Evolutionary conservation across 192 early-diverging fungal species (phyloP).

Genomic region (Thoreauomyces humboldtii): DNA sequence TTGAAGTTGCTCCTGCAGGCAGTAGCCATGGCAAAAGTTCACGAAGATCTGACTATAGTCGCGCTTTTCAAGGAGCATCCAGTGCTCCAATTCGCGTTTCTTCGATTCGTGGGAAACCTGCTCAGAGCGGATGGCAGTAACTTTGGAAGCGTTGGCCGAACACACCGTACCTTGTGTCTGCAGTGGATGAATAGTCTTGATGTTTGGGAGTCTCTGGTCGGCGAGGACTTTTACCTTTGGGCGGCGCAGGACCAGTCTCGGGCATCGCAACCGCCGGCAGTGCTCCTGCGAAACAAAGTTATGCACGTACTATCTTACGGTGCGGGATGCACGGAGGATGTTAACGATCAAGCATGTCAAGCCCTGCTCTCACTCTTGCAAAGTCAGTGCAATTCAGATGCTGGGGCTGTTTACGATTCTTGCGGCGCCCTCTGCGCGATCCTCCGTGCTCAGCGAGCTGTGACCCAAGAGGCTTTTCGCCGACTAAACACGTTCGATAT

Average conservation of each 20-base stretch:
- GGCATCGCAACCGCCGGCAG: background rate
- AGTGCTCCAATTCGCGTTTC: background rate
- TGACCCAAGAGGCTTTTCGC: slow-evolving; percentile 3
- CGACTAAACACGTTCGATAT: slow-evolving; percentile 1
- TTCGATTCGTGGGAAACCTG: background rate
- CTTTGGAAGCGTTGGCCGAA: background rate
- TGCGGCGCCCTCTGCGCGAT: slow-evolving; percentile 10
- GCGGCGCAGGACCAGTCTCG: background rate
- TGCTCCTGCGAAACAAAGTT: background rate
- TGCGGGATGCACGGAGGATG: background rate
- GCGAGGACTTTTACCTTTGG: slow-evolving; percentile 7
- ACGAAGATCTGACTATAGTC: no score
- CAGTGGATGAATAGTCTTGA: slow-evolving; percentile 8
- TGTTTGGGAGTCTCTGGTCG: slow-evolving; percentile 1
- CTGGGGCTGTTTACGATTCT: background rate
- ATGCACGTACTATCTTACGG: slow-evolving; percentile 1
- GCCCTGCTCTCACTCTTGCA: slow-evolving; percentile 15
- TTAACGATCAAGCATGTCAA: slow-evolving; percentile 4
- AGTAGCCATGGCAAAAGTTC: no score
- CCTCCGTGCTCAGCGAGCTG: background rate
- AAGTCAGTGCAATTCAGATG: background rate
- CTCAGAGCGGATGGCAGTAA: no score
- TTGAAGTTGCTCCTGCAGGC: background rate
- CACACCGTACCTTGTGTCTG: background rate
- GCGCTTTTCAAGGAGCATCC: background rate